Evolutionary conservation across 1,284 basidiomycete genomes (phyloP).

Genomic region (Amylostereum areolatum): DNA sequence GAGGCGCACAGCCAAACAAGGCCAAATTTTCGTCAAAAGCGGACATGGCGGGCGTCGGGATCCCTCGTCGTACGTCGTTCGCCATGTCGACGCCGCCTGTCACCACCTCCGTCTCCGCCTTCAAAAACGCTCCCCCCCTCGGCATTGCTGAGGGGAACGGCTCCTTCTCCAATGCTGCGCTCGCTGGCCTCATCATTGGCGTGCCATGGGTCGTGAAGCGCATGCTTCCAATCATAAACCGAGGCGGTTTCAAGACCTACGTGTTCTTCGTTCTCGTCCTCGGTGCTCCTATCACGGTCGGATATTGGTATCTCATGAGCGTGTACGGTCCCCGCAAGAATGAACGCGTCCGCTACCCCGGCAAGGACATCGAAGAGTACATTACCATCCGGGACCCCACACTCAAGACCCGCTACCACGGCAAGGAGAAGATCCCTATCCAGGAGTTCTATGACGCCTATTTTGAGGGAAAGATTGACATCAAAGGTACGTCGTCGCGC

Average conservation of each 20-base stretch:
- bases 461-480: conserved; percentile 94
- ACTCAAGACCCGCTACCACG: conserved; percentile 74
- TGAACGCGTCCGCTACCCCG: conserved; percentile 84
- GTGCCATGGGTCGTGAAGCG: conserved; percentile 82
- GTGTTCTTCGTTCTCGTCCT: conserved; percentile 72
- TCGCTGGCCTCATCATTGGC: conserved; percentile 70
- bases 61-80: background rate
- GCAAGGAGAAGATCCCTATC: conserved; percentile 93
- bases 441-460: conserved; percentile 97
- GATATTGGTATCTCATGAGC: conserved; percentile 90
- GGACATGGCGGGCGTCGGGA: conserved; percentile 1
- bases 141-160: conserved; percentile 86
- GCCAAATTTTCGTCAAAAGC: conserved; percentile 1
- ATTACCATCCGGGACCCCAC: conserved; percentile 85
- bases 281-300: conserved; percentile 75
- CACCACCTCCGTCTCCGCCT: conserved; percentile 57
- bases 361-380: conserved; percentile 84
- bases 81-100: conserved; percentile 45
- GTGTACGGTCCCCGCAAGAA: conserved; percentile 80
- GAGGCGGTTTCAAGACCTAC: conserved; percentile 81
- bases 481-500: conserved; percentile 65
- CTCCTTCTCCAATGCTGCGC: conserved; percentile 76
- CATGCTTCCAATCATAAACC: conserved; percentile 69
- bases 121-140: conserved; percentile 78
- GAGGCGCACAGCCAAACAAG: background rate